Evolutionary conservation across 1,284 basidiomycete species (phyloP), one percentile per base, ranked within the genome.

Genomic region (Tylopilus sp.): DNA sequence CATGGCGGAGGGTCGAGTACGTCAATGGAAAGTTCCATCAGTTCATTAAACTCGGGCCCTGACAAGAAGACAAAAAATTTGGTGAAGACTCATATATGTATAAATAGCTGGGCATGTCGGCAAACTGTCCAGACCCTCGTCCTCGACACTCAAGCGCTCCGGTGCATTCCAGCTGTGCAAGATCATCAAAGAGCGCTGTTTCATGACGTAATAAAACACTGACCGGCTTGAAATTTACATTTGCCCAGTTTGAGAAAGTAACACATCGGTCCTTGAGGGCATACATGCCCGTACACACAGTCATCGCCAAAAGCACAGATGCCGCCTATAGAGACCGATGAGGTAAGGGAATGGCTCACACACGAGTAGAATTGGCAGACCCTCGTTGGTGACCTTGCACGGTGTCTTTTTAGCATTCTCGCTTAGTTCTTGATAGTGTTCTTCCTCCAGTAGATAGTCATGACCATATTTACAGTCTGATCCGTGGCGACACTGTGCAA

Each of bases 231-330:
- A 60, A 84, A 84, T 61, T 77, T 82, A 63, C 82, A 84, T 52
- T 64, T 76, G 19, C 75, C 75, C 44, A 73, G 66, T 66, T 76
- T 79, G 53, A 74, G 64, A 59, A 70, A 83, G 54, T 69, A 70
- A 63, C 81, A 84, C 18, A 70, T 76, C 4, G 69, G 61, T 26
- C 65, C 68, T 47, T 67, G 59, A 18, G 78, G 76, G 53, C 82
- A 84, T 41, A 69, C 60, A 61, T 84, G 82, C 5, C 81, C 82
- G 63, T 81, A 81, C 52, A 74, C 78, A 59, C 81, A 84, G 7
- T 71, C 68, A 44, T 81, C 78, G 12, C 77, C 82, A 70, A 76
- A 82, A 9, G 68, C 49, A 61, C 82, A 84, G 18, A 62, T 45
- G 42, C 78, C 78, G 26, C 76, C 81, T 81, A 55, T 48, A 48